Evolutionary conservation across 2,329 filamentous ascomycete species (phyloP), one percentile per base, ranked within the genome.

Genomic region (Colletotrichum echinochloae): DNA sequence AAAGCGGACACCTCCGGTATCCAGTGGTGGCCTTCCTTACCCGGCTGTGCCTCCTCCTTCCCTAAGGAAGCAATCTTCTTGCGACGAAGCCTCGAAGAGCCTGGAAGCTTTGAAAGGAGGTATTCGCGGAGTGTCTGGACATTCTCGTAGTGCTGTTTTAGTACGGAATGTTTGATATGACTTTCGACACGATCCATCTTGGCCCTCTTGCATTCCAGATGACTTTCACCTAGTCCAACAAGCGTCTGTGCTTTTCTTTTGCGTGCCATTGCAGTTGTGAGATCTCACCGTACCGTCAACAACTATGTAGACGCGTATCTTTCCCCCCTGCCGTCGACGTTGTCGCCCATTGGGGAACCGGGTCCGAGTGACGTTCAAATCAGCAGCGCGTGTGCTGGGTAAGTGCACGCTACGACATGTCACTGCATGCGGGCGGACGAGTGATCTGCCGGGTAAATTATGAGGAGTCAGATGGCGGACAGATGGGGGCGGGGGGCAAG

Each of bases 51-150:
- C 7, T 69, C 68, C 26, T 74, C 72, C 41, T 77, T 75, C 5
- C 85, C 85, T 28, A 89, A 72, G 5, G 79, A 80, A 2, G 82
- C 77, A 57, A 91, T 85, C 75, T 89, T 91, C 76, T 84, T 88
- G 37, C 87, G 83, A 55, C 89, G 83, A 64, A 90, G 78, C 65
- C 86, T 92, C 6, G 93, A 95, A 14, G 88, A 85, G n/a, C 79
- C 74, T 0, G 93, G 91, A 14, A 97, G 86, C 70, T 85, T 88
- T 26, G 83, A 83, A 57, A 95, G 82, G 48, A 95, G 82, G 81
- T 94, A 93, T 68, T 91, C 85, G 75, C 94, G 90, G 67, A 97
- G 83, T 0, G 90, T 90, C 65, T 89, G 79, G 16, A 94, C 86
- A 56, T 85, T 81, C 9, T 86, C 81, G 80, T 94, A 97, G 81